Evolutionary conservation across 1,139 yeast species (phyloP).

Genomic region (Taphrina wiesneri): DNA sequence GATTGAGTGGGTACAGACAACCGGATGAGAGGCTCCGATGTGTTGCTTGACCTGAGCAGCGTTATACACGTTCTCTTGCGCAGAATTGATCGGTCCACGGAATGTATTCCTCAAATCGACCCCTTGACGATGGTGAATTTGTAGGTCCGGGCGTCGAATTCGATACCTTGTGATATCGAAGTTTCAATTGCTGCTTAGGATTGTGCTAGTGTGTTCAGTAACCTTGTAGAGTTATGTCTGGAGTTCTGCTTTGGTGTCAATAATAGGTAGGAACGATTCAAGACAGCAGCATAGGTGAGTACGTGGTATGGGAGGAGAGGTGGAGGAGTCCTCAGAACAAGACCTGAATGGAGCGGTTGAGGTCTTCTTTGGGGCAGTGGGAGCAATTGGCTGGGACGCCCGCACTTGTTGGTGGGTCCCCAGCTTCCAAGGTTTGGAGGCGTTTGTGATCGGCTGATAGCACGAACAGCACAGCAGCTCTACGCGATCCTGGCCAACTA

Average conservation of each 20-base stretch:
- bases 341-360: neutral
- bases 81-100: constrained; percentile 4
- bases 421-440: neutral
- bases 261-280: neutral
- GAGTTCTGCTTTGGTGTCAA: neutral
- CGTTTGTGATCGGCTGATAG: neutral
- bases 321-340: constrained; percentile 2
- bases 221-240: neutral
- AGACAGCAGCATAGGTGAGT: neutral
- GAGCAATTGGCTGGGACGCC: constrained; percentile 1
- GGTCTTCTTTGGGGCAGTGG: constrained; percentile 12
- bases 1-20: neutral
- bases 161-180: neutral
- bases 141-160: constrained; percentile 7
- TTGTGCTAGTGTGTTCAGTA: neutral
- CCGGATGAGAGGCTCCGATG: neutral
- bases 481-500: no score
- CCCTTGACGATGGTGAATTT: constrained; percentile 3
- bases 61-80: neutral
- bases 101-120: neutral
- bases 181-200: neutral
- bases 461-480: no score
- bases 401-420: neutral
- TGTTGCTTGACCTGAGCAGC: neutral
- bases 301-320: constrained; percentile 5